A percentile compares a stretch with the other conserved stretches of the same genome.
These are phyloP conservation scores for Gossypium schwendimanii DNA, from an alignment of 441 rosid species.

Conservation along the genomic window DNA sequence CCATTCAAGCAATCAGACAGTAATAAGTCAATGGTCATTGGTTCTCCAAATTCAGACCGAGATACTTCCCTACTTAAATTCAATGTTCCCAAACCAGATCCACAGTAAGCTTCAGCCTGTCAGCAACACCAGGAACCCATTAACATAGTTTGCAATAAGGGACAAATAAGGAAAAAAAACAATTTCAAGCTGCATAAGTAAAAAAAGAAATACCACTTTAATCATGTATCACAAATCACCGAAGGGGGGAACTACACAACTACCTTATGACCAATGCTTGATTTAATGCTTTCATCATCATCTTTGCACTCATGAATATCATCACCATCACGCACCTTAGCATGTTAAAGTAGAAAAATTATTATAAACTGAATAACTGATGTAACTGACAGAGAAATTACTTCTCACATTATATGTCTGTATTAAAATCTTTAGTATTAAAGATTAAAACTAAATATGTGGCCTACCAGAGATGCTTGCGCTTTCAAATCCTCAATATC, in stretches of 20 bases:
- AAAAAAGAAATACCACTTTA: no score
- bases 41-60: conserved; percentile 32
- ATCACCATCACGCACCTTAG: conserved; percentile 65
- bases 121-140: conserved; percentile 13
- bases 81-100: conserved; percentile 25
- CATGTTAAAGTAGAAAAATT: conserved; percentile 11
- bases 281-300: conserved; percentile 34
- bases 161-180: neutral
- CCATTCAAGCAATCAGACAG: conserved; percentile 32
- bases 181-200: neutral
- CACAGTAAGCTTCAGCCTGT: conserved; percentile 31
- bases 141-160: neutral
- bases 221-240: neutral
- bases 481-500: conserved; percentile 87
- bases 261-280: conserved; percentile 34
- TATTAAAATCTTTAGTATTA: neutral
- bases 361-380: neutral
- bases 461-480: conserved; percentile 81
- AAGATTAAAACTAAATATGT: conserved; percentile 9
- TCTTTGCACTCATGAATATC: conserved; percentile 40
- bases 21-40: conserved; percentile 25
- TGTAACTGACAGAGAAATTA: conserved; percentile 14
- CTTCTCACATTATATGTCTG: neutral
- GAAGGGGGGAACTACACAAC: neutral
- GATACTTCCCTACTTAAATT: conserved; percentile 24